A percentile compares a stretch with the other conserved stretches of the same genome.
Conservation (phyloP, 345 rosid genomes). For the Laguncularia racemosa region DNA sequence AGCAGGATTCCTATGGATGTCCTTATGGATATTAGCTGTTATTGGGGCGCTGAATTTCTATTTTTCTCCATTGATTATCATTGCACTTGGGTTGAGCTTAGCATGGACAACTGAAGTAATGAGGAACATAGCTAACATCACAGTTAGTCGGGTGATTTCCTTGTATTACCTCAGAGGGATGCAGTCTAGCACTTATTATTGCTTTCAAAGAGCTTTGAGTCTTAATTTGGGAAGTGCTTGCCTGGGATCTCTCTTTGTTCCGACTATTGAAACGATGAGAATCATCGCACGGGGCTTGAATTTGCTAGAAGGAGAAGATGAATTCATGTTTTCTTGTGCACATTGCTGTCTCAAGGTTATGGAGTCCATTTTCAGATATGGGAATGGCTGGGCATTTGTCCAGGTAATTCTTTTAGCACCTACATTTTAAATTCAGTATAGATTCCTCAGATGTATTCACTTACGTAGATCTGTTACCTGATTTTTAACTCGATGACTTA, state of each 20-base stretch:
- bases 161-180: constrained; percentile 84
- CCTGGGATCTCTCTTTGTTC: constrained; percentile 87
- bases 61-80: constrained; percentile 45
- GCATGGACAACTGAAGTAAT: constrained; percentile 88
- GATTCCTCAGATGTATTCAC: no score
- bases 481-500: no score
- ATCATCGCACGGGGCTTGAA: constrained; percentile 76
- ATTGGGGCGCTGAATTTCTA: constrained; percentile 78
- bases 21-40: constrained; percentile 85
- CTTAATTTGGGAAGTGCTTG: constrained; percentile 92
- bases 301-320: constrained; percentile 95
- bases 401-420: constrained; percentile 46
- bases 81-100: constrained; percentile 48
- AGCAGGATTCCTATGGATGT: constrained; percentile 94
- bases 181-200: constrained; percentile 73
- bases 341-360: constrained; percentile 84
- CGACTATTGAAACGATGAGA: constrained; percentile 81
- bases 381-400: constrained; percentile 98
- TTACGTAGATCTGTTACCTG: no score
- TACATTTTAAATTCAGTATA: not conserved
- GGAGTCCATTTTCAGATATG: constrained; percentile 65
- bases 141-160: constrained; percentile 69
- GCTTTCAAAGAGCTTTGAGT: constrained; percentile 86
- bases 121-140: constrained; percentile 84
- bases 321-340: constrained; percentile 99